Evolutionary conservation across 106 monocot genomes (phyloP), one percentile per base, ranked within the genome.

Genomic region (Apostasia shenzhenica): DNA sequence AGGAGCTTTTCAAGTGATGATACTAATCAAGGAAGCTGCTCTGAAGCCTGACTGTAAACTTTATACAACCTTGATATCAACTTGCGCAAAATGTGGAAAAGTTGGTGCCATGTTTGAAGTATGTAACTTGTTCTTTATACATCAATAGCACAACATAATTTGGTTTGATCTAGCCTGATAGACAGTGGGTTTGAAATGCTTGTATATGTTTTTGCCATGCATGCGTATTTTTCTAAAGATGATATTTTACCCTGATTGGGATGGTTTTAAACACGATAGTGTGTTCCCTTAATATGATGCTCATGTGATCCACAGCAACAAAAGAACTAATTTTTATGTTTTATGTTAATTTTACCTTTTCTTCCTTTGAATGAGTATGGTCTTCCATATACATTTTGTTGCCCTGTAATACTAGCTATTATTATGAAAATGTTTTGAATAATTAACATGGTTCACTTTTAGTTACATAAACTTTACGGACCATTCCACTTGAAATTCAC

Each of bases 61-160:
- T 62, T 81, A 89, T 54, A 89, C 89, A 7, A 89, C 90, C 6
- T 68, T 90, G 63, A 90, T 90, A 76, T 86, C 90, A 66, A 78
- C 85, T 38, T 90, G 82, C 63, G 90, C 74, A n/a, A 90, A 90
- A 70, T 72, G 82, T 76, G 83, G 83, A 78, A 86, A 90, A 83
- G 90, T 90, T 74, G 90, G 86, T 82, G 86, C 90, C 8, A 95
- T 95, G 95, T 95, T 95, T 84, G 91, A 95, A 73, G 95, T 95
- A 84, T 78, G 80, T 13, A 63, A 72, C 26, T 26, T 26, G 26
- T 26, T 54, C 57, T 41, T 11, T 37, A 3, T 54, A 42, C 9
- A 7, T 9, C 48, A 26, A 12, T 46, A 1, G n/a, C 13, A 10
- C 12, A 69, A 57, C 5, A 11, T 14, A 69, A 57, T 69, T 69